Evolutionary conservation across 306 rosid genomes (phyloP).

Genomic region (Prunus salicina): DNA sequence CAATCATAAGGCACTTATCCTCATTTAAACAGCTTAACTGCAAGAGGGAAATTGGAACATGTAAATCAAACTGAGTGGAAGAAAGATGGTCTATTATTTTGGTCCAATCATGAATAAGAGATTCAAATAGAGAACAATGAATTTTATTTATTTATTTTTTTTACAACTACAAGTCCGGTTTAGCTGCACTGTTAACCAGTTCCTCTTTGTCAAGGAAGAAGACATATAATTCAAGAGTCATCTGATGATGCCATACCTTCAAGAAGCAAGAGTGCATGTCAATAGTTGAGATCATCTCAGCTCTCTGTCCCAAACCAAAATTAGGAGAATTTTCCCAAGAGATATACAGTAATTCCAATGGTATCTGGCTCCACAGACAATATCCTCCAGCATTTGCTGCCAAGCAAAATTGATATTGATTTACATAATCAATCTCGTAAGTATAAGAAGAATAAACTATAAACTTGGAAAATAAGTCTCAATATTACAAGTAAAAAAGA

Average conservation of each 20-base stretch:
- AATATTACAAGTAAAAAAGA: not conserved
- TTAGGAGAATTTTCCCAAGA: conserved; percentile 55
- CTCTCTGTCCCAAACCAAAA: conserved; percentile 60
- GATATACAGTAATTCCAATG: conserved; percentile 52
- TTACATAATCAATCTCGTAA: not conserved
- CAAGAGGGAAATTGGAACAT: conserved; percentile 23
- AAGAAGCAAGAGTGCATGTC: conserved; percentile 60
- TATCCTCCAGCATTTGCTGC: conserved; percentile 54
- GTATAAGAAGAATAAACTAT: not conserved
- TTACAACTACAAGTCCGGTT: not conserved
- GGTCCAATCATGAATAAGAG: conserved; percentile 15
- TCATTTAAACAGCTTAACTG: conserved; percentile 58
- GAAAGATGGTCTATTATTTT: not conserved
- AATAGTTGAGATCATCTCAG: conserved; percentile 46
- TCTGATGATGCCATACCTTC: conserved; percentile 49
- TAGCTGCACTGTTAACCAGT: conserved; percentile 15
- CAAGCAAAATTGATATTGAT: conserved; percentile 28
- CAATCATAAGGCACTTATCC: conserved; percentile 53
- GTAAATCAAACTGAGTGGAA: not conserved
- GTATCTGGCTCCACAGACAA: conserved; percentile 66
- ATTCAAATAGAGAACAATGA: conserved; percentile 1
- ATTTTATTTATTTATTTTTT: not conserved
- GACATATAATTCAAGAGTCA: conserved; percentile 15
- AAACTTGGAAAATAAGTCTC: not conserved
- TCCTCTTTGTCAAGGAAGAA: conserved; percentile 16